Percentiles rank a stretch among this genome's conserved stretches.
phyloP scores from a whole-genome alignment of 495 filamentous ascomycete genomes.

The Penicillium atrosanguineum region DNA sequence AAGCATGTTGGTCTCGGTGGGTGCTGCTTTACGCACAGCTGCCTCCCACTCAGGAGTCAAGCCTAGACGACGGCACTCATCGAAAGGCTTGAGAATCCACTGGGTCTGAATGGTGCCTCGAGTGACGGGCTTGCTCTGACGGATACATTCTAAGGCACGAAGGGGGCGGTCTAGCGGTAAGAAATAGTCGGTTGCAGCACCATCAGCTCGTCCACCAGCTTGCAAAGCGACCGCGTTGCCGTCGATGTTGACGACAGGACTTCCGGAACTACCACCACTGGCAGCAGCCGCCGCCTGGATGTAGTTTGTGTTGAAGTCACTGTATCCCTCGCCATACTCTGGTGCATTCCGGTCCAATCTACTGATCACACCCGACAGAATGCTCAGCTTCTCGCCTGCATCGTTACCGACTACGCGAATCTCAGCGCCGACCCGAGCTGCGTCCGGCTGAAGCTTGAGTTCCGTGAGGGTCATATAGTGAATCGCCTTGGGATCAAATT shows the following conservation, averaged over 20 bases:
- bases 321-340: conserved; percentile 97
- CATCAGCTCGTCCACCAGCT: conserved; percentile 89
- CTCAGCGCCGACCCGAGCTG: conserved; percentile 83
- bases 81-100: conserved; percentile 95
- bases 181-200: conserved; percentile 97
- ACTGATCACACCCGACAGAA: conserved; percentile 96
- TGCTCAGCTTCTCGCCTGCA: conserved; percentile 97
- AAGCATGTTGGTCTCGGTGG: conserved; percentile 93
- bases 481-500: conserved; percentile 92
- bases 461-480: conserved; percentile 90
- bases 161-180: conserved; percentile 86
- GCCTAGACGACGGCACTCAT: conserved; percentile 91
- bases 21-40: conserved; percentile 74
- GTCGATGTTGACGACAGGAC: conserved; percentile 94
- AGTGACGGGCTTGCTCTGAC: conserved; percentile 66
- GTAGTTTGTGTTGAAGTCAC: conserved; percentile 99
- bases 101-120: conserved; percentile 97
- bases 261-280: conserved; percentile 93
- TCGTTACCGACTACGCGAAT: conserved; percentile 98
- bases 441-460: conserved; percentile 80
- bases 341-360: conserved; percentile 93
- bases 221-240: conserved; percentile 91
- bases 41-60: conserved; percentile 83
- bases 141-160: conserved; percentile 83
- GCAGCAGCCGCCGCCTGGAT: conserved; percentile 97